Base-by-base conservation (phyloP, 306 rosid genomes). In the Senna siamea region DNA sequence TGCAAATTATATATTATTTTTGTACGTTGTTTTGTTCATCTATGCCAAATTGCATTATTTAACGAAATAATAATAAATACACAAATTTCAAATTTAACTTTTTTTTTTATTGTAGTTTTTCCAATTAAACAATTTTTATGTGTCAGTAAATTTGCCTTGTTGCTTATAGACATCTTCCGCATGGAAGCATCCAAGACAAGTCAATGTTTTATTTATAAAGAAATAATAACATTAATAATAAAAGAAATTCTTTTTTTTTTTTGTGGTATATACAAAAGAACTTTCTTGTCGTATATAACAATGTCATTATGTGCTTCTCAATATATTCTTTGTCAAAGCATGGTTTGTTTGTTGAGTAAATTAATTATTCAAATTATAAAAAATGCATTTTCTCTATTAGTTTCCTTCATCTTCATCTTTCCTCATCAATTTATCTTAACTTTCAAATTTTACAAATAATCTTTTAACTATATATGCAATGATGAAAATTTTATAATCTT, bases 1-100 rank as follows among this genome's bases (percentile, higher is more conserved):
- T 81, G 37, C 81, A 38, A 47, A 64, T 32, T 68, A 66, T 60
- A 37, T n/a, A 61, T 60, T 65, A 43, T 23, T 78, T 48, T 40
- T 67, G 59, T 63, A 28, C 22, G 13, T 47, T 23, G 48, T 58
- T 35, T 28, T 28, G 9, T 35, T 52, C 10, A 19, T 77, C 44
- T 46, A 70, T 70, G 74, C 58, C 72, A 51, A 58, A 47, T 80
- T 17, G 60, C 28, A 35, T 1, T 47, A 14, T 2, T 60, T 35
- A 34, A 28, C 75, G n/a, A n/a, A n/a, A n/a, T n/a, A n/a, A n/a
- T n/a, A n/a, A n/a, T n/a, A n/a, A n/a, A n/a, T n/a, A n/a, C n/a
- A n/a, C 17, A 63, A 44, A 26, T 37, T 62, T 74, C 18, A 66
- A 72, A 35, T 38, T 38, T 38, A 37, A 58, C 1, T 12, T 15